These are phyloP conservation scores for Chenopodium suecicum DNA, from an alignment of 148 eudicot genomes.

Conservation along the genomic window DNA sequence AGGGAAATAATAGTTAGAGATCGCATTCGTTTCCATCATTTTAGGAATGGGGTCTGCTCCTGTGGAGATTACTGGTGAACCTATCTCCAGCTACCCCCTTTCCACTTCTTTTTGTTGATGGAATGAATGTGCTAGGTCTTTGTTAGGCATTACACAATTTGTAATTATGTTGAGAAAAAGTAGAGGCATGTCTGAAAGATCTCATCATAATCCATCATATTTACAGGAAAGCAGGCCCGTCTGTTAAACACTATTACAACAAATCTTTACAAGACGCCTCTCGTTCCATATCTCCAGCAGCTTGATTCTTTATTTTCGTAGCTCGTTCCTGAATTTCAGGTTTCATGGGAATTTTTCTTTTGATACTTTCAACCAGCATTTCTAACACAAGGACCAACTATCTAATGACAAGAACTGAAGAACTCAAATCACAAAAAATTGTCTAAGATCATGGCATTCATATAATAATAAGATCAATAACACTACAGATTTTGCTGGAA, in stretches of 20 bases:
- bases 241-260: no score
- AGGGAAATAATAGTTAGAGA: conserved; percentile 52
- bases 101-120: no score
- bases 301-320: not conserved
- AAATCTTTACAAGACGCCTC: no score
- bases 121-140: no score
- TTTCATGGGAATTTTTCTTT: not conserved
- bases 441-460: not conserved
- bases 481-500: not conserved
- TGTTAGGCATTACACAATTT: no score
- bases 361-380: not conserved
- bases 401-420: not conserved
- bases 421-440: not conserved
- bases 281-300: not conserved
- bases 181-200: not conserved
- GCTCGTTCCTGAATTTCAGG: not conserved
- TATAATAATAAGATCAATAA: not conserved
- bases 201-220: not conserved
- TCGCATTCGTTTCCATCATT: conserved; percentile 52
- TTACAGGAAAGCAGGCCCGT: not conserved
- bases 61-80: conserved; percentile 46
- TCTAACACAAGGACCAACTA: not conserved
- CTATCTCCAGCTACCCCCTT: no score
- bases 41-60: conserved; percentile 45
- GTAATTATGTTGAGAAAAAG: no score